Base-by-base conservation (phyloP, 345 rosid species). In the Citrus inodora region DNA sequence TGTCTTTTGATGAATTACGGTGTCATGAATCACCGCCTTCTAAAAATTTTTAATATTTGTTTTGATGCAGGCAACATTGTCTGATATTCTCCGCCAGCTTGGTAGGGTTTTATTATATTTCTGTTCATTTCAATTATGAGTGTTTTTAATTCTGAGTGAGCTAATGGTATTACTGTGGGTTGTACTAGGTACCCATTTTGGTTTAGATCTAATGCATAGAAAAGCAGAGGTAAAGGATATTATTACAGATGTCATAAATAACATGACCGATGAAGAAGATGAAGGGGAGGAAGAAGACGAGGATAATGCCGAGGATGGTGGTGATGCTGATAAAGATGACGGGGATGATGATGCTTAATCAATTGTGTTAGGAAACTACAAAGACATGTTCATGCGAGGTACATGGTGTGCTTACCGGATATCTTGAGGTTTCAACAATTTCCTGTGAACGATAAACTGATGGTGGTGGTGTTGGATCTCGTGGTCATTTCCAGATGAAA, bases 221-320 rank as follows among this genome's bases (percentile, higher is more conserved):
- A 96, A 96, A 87, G 86, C 90, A 38, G 99, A 96, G 86, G 97
- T 96, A 35, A 96, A 96, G 85, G 97, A 89, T 27, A 88, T 94
- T 51, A 92, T 96, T 70, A 92, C 98, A 13, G 98, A 92, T 65
- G 98, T 92, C 63, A 91, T 96, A 76, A 96, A 89, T 81, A 89
- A 85, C 82, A 94, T 96, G 99, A 84, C 94, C 21, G 98, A 96
- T 70, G 97, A 88, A 10, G 98, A 94, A 25, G 94, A 92, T 24
- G 92, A 84, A 25, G 92, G 67, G 7, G 95, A 88, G 32, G 89
- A 88, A n/a, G 91, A 78, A n/a, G 91, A 78, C 13, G 94, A 87
- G 8, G 92, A 85, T 19, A 83, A 83, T 81, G 86, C 78, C 1
- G 90, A 87, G 73, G 89, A 71, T 13, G 88, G 78, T 72, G 85